Evolutionary conservation across 202 grass and related monocot genomes (phyloP), one percentile per base, ranked within the genome.

Genomic region (Dendrocalamus latiflorus): DNA sequence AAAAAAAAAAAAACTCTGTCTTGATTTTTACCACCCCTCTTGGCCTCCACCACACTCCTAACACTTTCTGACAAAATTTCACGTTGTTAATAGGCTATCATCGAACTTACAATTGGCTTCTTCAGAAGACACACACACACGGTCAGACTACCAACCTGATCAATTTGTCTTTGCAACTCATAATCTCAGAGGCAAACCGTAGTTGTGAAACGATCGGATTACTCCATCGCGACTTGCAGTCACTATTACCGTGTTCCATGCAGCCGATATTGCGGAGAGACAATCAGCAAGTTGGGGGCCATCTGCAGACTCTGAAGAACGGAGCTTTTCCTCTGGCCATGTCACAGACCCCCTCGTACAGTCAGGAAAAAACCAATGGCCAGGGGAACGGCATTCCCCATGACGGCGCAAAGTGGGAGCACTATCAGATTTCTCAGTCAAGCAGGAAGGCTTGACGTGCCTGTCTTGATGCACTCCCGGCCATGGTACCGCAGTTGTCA

Each of bases 301-400:
- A 65, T 47, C 41, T 7, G 58, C 78, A 14, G 37, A 5, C 70
- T 57, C 39, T 10, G 18, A 8, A 2, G 69, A 80, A 63, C 70
- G 68, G 45, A 95, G 86, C 28, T 95, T 94, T 78, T 99, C 96
- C 74, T 93, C 96, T 4, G 96, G 96, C 93, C 96, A 96, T 20
- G 93, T 95, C 13, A 78, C 71, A 0, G 84, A 81, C 5, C 77
- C 90, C 65, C 45, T 83, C 9, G 38, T 53, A 8, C 74, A 48
- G 15, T 91, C 89, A 14, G 86, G 25, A 2, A 95, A 84, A 24
- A 86, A 65, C 65, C 91, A 75, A 4, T 55, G n/a, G 9, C 85
- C 89, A 10, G 83, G 82, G 70, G 89, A 85, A 59, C 62, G 84
- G 79, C 77, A 83, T 6, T 88, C 78, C 16, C 53, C 78, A 17